phyloP scores from a whole-genome alignment of 2,329 filamentous ascomycete genomes.

The Neocatenulostroma microsporum region DNA sequence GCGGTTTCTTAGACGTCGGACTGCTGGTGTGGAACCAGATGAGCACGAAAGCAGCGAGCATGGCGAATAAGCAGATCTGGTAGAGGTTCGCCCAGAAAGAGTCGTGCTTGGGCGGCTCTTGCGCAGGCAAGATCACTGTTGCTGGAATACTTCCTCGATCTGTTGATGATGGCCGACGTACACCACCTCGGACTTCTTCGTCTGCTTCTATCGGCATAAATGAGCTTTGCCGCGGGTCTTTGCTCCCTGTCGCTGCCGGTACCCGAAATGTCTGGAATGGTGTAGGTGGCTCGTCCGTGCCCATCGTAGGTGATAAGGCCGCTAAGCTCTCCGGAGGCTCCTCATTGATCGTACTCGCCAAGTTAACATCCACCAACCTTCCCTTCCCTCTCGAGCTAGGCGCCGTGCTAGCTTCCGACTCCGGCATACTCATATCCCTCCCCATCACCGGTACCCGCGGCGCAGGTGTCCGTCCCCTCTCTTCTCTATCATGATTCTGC shows the following conservation, averaged over 20 bases:
- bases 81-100: slow-evolving; percentile 88
- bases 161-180: slow-evolving; percentile 42
- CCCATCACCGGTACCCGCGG: slow-evolving; percentile 29
- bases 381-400: slow-evolving; percentile 52
- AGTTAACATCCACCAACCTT: slow-evolving; percentile 74
- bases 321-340: slow-evolving; percentile 31
- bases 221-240: slow-evolving; percentile 32
- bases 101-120: slow-evolving; percentile 73
- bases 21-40: slow-evolving; percentile 82
- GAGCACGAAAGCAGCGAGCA: slow-evolving; percentile 82
- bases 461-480: slow-evolving; percentile 14
- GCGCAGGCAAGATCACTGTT: slow-evolving; percentile 51
- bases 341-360: slow-evolving; percentile 57
- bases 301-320: slow-evolving; percentile 30
- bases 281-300: slow-evolving; percentile 40
- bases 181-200: slow-evolving; percentile 40
- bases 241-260: no score
- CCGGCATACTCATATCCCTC: slow-evolving; percentile 34
- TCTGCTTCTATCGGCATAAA: slow-evolving; percentile 47
- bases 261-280: slow-evolving; percentile 51
- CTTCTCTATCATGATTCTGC: slow-evolving; percentile 32
- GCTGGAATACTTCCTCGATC: slow-evolving; percentile 49
- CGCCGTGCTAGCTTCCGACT: slow-evolving; percentile 32
- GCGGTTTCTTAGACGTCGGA: slow-evolving; percentile 58
- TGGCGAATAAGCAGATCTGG: slow-evolving; percentile 70